Base-by-base conservation (phyloP, 108 stramenopile species). In the Schizochytrium sp. region DNA sequence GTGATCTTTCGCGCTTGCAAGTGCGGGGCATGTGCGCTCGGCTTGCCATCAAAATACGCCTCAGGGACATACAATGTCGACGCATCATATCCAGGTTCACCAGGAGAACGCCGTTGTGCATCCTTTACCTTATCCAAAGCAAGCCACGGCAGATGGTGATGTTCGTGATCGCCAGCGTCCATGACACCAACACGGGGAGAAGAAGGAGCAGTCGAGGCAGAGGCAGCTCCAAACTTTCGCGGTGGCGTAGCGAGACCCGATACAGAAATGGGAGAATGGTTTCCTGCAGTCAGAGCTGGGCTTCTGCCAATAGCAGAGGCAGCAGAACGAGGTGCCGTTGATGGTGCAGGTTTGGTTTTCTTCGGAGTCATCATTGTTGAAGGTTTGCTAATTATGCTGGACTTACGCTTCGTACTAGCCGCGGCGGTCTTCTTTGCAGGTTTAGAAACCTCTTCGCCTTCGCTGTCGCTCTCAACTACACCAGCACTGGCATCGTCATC, bases 121-220 rank as follows among this genome's bases (percentile, higher is more conserved):
- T 99, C 99, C 17, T 87, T 72, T 57, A 94, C 94, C 58, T 94
- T n/a, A n/a, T 89, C 90, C 40, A 72, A 28, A 69, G 93, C 90
- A 50, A 98, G 94, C 92, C 96, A 97, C 53, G 88, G 59, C 49
- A 96, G 92, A 83, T 95, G 94, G 91, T 98, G 95, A 94, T 98
- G 98, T 7, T 95, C 91, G 91, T 98, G 98, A 4, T 95, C 72
- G 56, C 98, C 98, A 7, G 92, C 46, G 88, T 95, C 42, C 90
- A 91, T 61, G 94, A 91, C 72, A 10, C 49, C 53, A n/a, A 61
- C 83, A 15, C 76, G 53, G 12, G 40, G 17, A 15, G 17, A 87
- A 19, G 41, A 53, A 19, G 88, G 56, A 91, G 45, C 56, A 17
- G 4, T 5, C 49, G 13, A 45, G 28, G 38, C 45, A 3, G 87